These are phyloP conservation scores for Mucor mucedo DNA, from an alignment of 371 early-diverging fungal species.

Conservation along the genomic window DNA sequence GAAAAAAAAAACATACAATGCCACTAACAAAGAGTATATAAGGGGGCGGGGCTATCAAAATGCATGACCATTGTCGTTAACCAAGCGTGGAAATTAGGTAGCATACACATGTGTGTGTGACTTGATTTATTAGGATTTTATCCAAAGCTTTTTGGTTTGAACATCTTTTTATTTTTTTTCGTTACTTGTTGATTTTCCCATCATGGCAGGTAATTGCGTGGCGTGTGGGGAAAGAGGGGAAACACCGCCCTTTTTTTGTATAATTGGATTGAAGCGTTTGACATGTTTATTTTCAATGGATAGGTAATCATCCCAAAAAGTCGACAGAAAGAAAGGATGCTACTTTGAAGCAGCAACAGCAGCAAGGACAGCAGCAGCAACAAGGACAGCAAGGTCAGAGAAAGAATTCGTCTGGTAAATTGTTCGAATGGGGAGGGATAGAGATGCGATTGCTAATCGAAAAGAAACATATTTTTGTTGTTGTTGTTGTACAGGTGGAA, in stretches of 20 bases:
- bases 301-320: conserved; percentile 29
- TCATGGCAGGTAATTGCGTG: conserved; percentile 1
- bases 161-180: no score
- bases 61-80: no score
- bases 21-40: no score
- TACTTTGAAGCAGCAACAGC: conserved; percentile 17
- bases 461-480: background rate
- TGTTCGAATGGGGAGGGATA: no score
- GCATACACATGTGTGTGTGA: no score
- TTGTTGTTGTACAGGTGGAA: background rate
- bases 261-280: background rate
- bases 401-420: conserved; percentile 29
- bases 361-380: conserved; percentile 14
- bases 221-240: no score
- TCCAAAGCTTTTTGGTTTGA: no score
- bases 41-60: no score
- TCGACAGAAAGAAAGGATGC: conserved; percentile 24
- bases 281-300: background rate
- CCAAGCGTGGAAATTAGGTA: no score
- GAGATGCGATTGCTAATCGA: background rate
- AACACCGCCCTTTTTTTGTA: no score
- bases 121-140: no score
- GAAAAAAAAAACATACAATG: no score
- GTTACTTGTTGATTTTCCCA: background rate
- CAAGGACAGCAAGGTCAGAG: conserved; percentile 9